These are phyloP conservation scores for Porogramme epimiltina DNA, from an alignment of 1,284 basidiomycete genomes.

Conservation along the genomic window DNA sequence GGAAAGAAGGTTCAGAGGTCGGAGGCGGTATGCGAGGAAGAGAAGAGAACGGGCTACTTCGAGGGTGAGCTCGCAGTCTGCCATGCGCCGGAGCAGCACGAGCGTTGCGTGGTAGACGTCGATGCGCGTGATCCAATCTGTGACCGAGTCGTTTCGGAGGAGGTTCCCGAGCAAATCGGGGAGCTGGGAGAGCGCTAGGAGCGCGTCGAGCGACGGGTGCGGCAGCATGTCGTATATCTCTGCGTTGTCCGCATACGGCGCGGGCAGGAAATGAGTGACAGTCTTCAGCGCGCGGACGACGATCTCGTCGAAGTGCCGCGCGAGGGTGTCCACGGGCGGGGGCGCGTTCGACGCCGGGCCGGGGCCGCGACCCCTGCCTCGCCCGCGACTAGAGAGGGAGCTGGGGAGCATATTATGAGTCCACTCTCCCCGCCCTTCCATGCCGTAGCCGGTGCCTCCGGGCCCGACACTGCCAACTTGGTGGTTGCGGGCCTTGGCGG, in stretches of 20 bases:
- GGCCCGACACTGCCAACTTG: slow-evolving; percentile 41
- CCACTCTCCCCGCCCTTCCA: background rate
- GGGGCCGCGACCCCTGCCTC: slow-evolving; percentile 16
- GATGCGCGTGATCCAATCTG: slow-evolving; percentile 50
- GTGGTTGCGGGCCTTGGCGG: slow-evolving; percentile 28
- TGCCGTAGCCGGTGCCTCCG: slow-evolving; percentile 51
- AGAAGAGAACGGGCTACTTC: slow-evolving; percentile 23
- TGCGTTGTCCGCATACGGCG: slow-evolving; percentile 44
- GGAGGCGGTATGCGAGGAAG: background rate
- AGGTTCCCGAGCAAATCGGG: slow-evolving; percentile 47
- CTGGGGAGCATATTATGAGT: background rate
- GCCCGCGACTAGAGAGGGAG: slow-evolving; percentile 1
- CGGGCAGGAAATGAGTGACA: slow-evolving; percentile 44
- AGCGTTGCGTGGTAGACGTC: slow-evolving; percentile 52
- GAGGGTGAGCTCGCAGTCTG: slow-evolving; percentile 52
- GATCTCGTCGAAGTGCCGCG: slow-evolving; percentile 43
- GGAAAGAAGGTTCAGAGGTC: background rate
- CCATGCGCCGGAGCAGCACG: slow-evolving; percentile 47
- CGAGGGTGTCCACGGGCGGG: slow-evolving; percentile 12
- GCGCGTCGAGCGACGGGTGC: slow-evolving; percentile 41
- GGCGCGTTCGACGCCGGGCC: background rate
- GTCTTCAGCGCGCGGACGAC: slow-evolving; percentile 40
- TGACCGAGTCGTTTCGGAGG: slow-evolving; percentile 56
- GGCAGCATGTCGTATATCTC: slow-evolving; percentile 52
- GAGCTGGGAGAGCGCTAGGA: slow-evolving; percentile 47